phyloP scores from a whole-genome alignment of 2,329 filamentous ascomycete genomes.

The Ilyonectria robusta region DNA sequence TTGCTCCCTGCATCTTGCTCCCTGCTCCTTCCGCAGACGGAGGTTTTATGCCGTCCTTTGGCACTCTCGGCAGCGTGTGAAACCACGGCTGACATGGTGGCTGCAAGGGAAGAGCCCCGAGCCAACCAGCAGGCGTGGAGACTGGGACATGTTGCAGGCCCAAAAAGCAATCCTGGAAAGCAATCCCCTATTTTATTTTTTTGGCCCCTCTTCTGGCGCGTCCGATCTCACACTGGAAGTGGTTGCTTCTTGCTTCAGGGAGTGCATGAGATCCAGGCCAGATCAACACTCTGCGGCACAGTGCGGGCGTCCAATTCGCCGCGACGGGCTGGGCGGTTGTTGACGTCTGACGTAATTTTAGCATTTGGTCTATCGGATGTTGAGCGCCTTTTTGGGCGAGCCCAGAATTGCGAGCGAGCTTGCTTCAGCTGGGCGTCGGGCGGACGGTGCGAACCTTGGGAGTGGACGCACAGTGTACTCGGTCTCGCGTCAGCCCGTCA shows the following conservation, averaged over 20 bases:
- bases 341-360: not conserved
- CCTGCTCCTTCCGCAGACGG: not conserved
- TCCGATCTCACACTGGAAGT: conserved; percentile 9
- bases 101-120: conserved; percentile 5
- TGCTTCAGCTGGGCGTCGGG: not conserved
- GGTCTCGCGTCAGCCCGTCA: conserved; percentile 11
- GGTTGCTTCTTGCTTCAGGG: not conserved
- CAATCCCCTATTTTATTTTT: not conserved
- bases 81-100: conserved; percentile 9
- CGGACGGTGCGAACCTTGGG: not conserved
- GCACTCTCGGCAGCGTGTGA: conserved; percentile 7
- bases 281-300: not conserved
- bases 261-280: not conserved
- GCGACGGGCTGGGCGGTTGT: not conserved
- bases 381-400: not conserved
- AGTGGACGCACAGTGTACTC: not conserved
- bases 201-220: conserved; percentile 4
- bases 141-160: conserved; percentile 5
- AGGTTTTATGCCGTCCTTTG: not conserved
- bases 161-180: not conserved
- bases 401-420: not conserved
- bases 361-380: not conserved
- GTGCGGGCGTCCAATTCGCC: not conserved
- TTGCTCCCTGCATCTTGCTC: no score
- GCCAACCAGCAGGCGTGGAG: conserved; percentile 10